These are phyloP conservation scores for Chytriomyces confervae DNA, from an alignment of 192 early-diverging fungal species.

Conservation along the genomic window DNA sequence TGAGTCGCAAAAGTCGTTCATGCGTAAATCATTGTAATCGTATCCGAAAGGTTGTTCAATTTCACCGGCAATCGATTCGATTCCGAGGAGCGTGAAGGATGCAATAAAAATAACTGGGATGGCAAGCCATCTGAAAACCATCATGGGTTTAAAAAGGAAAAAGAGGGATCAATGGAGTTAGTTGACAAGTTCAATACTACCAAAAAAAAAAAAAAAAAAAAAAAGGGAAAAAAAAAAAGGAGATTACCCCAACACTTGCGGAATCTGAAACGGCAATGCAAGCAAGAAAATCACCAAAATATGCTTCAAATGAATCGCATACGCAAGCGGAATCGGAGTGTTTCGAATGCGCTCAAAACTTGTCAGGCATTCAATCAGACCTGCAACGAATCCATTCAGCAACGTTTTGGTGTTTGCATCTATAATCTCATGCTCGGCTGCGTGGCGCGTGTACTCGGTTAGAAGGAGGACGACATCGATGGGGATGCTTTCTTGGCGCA, in stretches of 20 bases:
- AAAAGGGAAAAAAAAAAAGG: too few relatives aligned
- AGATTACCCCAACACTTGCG: slow-evolving; percentile 34
- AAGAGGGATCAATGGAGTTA: not conserved
- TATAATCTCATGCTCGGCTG: slow-evolving; percentile 32
- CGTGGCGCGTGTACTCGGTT: not conserved
- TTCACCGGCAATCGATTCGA: slow-evolving; percentile 81
- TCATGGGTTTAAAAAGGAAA: not conserved
- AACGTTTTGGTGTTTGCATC: slow-evolving; percentile 26
- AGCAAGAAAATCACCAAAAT: slow-evolving; percentile 73
- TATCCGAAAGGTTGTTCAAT: slow-evolving; percentile 92
- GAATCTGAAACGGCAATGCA: slow-evolving; percentile 80
- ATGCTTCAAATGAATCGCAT: slow-evolving; percentile 85
- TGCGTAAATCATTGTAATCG: slow-evolving; percentile 72
- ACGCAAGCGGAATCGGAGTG: slow-evolving; percentile 85
- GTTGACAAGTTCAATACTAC: not conserved
- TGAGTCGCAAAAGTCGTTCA: slow-evolving; percentile 48
- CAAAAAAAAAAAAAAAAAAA: too few relatives aligned
- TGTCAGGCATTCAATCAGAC: slow-evolving; percentile 46
- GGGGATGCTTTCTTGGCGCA: slow-evolving; percentile 38
- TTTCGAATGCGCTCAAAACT: slow-evolving; percentile 81
- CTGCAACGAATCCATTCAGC: slow-evolving; percentile 25
- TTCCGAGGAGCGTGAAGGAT: slow-evolving; percentile 76
- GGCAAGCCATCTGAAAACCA: slow-evolving; percentile 49
- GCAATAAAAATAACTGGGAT: slow-evolving; percentile 73
- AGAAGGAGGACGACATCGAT: slow-evolving; percentile 41